Evolutionary conservation across 257 asterid species (phyloP).

Genomic region (Solanum pinnatisectum): DNA sequence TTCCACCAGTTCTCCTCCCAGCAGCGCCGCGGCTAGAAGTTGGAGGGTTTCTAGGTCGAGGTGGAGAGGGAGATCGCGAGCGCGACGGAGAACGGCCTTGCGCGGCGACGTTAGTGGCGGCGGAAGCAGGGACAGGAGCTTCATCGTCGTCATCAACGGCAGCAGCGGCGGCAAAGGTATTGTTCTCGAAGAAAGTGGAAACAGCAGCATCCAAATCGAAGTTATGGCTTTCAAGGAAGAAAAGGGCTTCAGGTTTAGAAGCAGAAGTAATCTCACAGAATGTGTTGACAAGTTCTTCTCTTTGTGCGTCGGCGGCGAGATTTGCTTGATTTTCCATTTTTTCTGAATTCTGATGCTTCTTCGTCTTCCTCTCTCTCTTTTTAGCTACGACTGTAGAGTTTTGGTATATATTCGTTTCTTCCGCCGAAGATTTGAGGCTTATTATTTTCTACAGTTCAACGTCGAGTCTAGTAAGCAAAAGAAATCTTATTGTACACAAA

Average conservation of each 20-base stretch:
- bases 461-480: not conserved
- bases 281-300: conserved; percentile 34
- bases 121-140: not conserved
- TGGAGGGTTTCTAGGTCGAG: conserved; percentile 14
- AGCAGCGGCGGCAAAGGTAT: conserved; percentile 2
- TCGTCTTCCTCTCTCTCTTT: not conserved
- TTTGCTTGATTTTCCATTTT: conserved; percentile 20
- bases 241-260: conserved; percentile 60
- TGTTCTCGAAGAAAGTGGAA: conserved; percentile 67
- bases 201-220: conserved; percentile 82
- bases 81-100: conserved; percentile 14
- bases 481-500: too few species aligned
- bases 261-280: conserved; percentile 69
- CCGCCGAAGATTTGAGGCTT: not conserved
- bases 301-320: not conserved
- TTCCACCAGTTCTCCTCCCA: conserved; percentile 25
- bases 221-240: conserved; percentile 74
- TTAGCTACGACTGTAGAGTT: not conserved
- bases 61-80: conserved; percentile 20
- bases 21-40: conserved; percentile 12
- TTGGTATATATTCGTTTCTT: not conserved
- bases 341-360: not conserved
- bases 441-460: not conserved
- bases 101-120: not conserved
- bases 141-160: not conserved